Evolutionary conservation across 345 rosid species (phyloP), one percentile per base, ranked within the genome.

Genomic region (Moringa oleifera): DNA sequence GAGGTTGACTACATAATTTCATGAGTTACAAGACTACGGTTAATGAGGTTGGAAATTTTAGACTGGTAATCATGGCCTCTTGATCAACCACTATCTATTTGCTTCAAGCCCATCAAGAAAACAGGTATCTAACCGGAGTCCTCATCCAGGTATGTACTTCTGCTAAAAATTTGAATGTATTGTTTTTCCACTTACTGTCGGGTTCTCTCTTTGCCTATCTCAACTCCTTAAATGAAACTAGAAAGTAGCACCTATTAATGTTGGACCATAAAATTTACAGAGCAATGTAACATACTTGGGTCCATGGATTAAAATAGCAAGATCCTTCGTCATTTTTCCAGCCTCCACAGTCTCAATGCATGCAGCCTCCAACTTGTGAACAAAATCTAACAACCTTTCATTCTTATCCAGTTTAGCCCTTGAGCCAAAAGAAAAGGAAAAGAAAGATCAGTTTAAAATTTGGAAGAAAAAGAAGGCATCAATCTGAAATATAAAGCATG

Each of bases 281-380:
- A 41, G 12, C 62, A 20, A 15, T 36, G 57, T 33, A 31, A 67
- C 87, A 75, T 79, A 94, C 98, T 78, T 88, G 51, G 89, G 79
- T 68, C 98, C 97, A 45, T 88, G 97, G 65, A 73, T 59, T 68
- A 93, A 74, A 68, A 93, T 68, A 64, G 97, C 90, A 67, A 93
- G 98, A 81, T 93, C 98, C 83, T 93, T 93, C 28, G 98, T 93
- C 96, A 90, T 90, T 81, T 85, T 85, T 51, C 97, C 97, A 20
- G 81, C 71, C 74, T 93, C 98, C 56, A 90, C 96, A 12, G 95
- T 80, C 75, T 76, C 92, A 13, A 90, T 63, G 71, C 99, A 94
- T 18, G 99, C 83, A 1, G 85, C 71, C 84, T 94, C 99, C 57
- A 90, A 71, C 85, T 94, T 90, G 75, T 64, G 80, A 49, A 83